Evolutionary conservation across 148 eudicot species (phyloP).

Genomic region (Drosera capensis): DNA sequence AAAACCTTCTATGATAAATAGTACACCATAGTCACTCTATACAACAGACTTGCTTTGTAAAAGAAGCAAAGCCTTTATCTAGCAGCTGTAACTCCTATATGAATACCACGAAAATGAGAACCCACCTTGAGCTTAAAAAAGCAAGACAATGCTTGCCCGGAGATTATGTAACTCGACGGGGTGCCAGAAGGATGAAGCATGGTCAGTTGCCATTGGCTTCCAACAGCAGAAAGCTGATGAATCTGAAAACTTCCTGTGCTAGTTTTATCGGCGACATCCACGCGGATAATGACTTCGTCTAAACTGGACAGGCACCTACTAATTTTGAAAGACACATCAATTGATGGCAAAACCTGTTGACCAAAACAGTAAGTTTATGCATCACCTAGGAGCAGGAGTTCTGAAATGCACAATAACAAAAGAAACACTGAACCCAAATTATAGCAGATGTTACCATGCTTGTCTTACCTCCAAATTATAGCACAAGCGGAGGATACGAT

Average conservation of each 20-base stretch:
- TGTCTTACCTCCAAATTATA: constrained; percentile 68
- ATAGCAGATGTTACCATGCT: too few relatives aligned
- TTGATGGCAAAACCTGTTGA: constrained; percentile 72
- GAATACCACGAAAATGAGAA: background rate
- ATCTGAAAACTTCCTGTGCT: constrained; percentile 55
- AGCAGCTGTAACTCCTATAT: background rate
- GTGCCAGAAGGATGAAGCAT: constrained; percentile 56
- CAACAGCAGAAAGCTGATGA: constrained; percentile 77
- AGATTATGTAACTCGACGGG: constrained; percentile 38
- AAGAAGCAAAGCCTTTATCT: background rate
- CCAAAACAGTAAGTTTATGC: too few relatives aligned
- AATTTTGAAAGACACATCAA: constrained; percentile 66
- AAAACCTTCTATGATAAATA: too few relatives aligned
- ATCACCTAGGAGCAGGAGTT: too few relatives aligned
- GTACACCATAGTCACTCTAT: too few relatives aligned
- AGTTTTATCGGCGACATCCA: constrained; percentile 81
- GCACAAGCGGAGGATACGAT: constrained; percentile 79
- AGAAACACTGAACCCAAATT: background rate
- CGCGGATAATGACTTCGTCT: constrained; percentile 65
- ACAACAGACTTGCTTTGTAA: background rate
- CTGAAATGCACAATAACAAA: too few relatives aligned
- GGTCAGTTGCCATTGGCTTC: constrained; percentile 54
- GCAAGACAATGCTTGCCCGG: constrained; percentile 82
- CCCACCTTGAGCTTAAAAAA: constrained; percentile 89
- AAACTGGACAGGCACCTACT: constrained; percentile 61